phyloP scores from a whole-genome alignment of 169 alveolate species.

The Cryptosporidium bovis region DNA sequence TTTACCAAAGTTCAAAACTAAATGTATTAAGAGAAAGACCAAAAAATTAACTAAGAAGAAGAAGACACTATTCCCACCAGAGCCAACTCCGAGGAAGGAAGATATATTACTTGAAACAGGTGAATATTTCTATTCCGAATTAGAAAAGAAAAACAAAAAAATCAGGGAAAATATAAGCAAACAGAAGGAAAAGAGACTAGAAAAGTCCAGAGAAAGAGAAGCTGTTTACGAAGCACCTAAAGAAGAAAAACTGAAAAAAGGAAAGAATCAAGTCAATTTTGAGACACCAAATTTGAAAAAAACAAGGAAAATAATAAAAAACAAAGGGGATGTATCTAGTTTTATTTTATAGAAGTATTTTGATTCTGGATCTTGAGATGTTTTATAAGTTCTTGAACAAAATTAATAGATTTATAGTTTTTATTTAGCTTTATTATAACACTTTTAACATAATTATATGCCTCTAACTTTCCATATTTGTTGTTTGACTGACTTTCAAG shows the following conservation, averaged over 20 bases:
- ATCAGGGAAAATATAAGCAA: constrained; percentile 40
- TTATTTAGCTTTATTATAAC: constrained; percentile 29
- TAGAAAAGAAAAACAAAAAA: constrained; percentile 77
- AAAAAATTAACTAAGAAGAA: constrained; percentile 84
- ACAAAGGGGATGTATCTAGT: neutral
- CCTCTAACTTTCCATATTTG: constrained; percentile 10
- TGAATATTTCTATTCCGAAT: constrained; percentile 93
- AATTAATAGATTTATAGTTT: constrained; percentile 1
- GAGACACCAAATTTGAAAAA: neutral
- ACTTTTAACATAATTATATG: constrained; percentile 28
- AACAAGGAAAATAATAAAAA: neutral
- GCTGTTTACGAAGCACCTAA: constrained; percentile 16
- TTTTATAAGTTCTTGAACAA: constrained; percentile 40
- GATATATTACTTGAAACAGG: constrained; percentile 97
- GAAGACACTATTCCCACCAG: constrained; percentile 95
- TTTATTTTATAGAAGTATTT: constrained; percentile 15
- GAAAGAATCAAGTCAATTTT: neutral
- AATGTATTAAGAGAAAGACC: constrained; percentile 90
- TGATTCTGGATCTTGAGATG: constrained; percentile 11
- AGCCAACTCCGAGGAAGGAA: constrained; percentile 96
- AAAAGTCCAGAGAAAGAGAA: constrained; percentile 22
- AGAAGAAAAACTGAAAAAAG: neutral
- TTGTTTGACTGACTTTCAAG: neutral
- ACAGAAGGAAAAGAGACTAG: constrained; percentile 65
- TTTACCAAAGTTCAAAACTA: constrained; percentile 97